Evolutionary conservation across 148 eudicot genomes (phyloP), one percentile per base, ranked within the genome.

Genomic region (Rhododendron molle): DNA sequence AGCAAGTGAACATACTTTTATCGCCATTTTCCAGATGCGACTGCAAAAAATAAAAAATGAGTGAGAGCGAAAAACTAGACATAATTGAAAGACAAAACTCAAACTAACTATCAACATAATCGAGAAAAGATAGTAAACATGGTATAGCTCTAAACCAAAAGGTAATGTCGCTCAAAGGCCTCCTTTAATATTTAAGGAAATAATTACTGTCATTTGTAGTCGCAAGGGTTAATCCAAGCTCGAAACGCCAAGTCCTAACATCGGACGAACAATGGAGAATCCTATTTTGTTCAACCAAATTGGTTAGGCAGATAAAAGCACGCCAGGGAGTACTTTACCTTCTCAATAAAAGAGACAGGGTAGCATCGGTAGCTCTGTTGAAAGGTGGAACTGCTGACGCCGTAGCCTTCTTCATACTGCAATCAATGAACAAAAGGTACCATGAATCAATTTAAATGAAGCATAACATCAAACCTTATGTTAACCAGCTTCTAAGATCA

Each of bases 1-100:
- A 86, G 10, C 76, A 46, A 60, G n/a, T 44, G 34, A 76, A 82
- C 88, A 26, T 46, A 82, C 88, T 80, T 82, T 86, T 86, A 60
- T 82, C 82, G 4, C 88, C 88, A 58, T 82, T 86, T 49, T 86
- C 88, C 82, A 86, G 74, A 82, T 86, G 82, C 43, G 88, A 47
- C 88, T 86, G 85, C 60, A 81, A 78, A 26, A 52, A 21, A 10
- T 38, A 14, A 84, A 56, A n/a, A 12, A 23, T 34, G 18, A n/a
- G 15, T 5, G 16, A 12, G 28, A 73, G 10, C 38, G 2, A 40
- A 21, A 49, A 54, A 54, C 38, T 54, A 77, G 49, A 12, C 12
- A 82, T 18, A 28, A 12, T 12, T 71, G 10, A 74, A 76, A 76
- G 23, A 26, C 7, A 16, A 43, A 20, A 83, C 16, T 2, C 46